These are phyloP conservation scores for Shiraia sp. DNA, from an alignment of 2,329 filamentous ascomycete species.

Conservation along the genomic window DNA sequence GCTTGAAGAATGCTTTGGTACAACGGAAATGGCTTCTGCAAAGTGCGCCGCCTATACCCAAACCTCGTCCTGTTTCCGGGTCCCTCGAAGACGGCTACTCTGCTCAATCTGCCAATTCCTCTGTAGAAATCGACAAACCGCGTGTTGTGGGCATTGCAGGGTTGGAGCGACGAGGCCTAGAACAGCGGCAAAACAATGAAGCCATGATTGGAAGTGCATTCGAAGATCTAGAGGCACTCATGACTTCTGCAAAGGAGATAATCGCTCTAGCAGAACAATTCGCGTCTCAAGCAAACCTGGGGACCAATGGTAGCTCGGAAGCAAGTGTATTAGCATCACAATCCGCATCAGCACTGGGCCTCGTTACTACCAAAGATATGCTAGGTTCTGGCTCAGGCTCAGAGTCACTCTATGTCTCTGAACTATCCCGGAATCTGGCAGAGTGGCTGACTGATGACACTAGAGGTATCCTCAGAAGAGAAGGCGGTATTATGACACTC, in stretches of 20 bases:
- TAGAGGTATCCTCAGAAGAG: slow-evolving; percentile 38
- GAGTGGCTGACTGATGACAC: slow-evolving; percentile 47
- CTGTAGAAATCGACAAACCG: slow-evolving; percentile 29
- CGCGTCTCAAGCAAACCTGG: slow-evolving; percentile 65
- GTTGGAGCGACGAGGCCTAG: slow-evolving; percentile 81
- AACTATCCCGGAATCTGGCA: slow-evolving; percentile 45
- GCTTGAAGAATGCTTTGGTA: slow-evolving; percentile 82
- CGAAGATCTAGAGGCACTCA: slow-evolving; percentile 92
- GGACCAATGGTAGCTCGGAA: slow-evolving; percentile 64
- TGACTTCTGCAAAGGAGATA: slow-evolving; percentile 97
- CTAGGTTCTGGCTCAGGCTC: slow-evolving; percentile 73
- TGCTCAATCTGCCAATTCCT: slow-evolving; percentile 21
- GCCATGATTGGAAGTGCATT: slow-evolving; percentile 91
- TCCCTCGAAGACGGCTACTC: slow-evolving; percentile 34
- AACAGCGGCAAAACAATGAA: slow-evolving; percentile 90
- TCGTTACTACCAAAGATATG: slow-evolving; percentile 95
- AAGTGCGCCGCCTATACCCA: slow-evolving; percentile 84
- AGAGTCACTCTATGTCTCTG: slow-evolving; percentile 83
- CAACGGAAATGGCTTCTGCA: slow-evolving; percentile 96
- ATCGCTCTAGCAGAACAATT: slow-evolving; percentile 90
- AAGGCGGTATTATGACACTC: slow-evolving; percentile 46
- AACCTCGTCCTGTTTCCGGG: slow-evolving; percentile 51
- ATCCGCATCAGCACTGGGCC: slow-evolving; percentile 79
- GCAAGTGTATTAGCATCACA: slow-evolving; percentile 76
- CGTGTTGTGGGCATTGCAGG: slow-evolving; percentile 88